phyloP scores from a whole-genome alignment of 495 filamentous ascomycete species.

The Hypomontagnella submonticulosa region DNA sequence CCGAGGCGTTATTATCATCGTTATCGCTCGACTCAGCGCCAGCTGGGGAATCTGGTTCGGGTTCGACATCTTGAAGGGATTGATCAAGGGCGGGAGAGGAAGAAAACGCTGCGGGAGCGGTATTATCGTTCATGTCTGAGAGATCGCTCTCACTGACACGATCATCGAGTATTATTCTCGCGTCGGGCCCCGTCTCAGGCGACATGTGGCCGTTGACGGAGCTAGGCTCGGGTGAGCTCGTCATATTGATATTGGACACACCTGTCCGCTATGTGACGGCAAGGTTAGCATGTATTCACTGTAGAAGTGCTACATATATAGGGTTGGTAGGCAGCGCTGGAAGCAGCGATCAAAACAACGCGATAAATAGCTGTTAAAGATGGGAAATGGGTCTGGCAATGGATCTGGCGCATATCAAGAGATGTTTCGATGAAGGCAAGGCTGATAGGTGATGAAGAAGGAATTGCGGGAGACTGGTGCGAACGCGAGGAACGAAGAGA shows the following conservation, averaged over 20 bases:
- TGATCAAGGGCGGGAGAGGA: constrained; percentile 62
- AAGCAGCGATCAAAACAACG: constrained; percentile 52
- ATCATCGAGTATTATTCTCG: constrained; percentile 45
- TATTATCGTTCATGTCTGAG: constrained; percentile 57
- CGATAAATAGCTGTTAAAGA: constrained; percentile 39
- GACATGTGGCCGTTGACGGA: constrained; percentile 56
- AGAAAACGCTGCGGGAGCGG: constrained; percentile 35
- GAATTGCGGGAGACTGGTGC: constrained; percentile 51
- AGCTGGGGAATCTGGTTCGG: constrained; percentile 65
- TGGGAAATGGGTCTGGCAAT: constrained; percentile 48
- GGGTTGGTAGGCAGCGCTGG: constrained; percentile 45
- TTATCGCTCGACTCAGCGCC: constrained; percentile 66
- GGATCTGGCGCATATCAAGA: constrained; percentile 57
- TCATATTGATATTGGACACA: constrained; percentile 58
- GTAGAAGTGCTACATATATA: constrained; percentile 30
- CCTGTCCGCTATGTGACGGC: constrained; percentile 59
- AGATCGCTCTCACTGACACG: constrained; percentile 59
- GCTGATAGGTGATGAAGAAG: constrained; percentile 54
- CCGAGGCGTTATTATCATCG: constrained; percentile 68
- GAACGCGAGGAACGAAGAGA: constrained; percentile 32
- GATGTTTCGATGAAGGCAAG: constrained; percentile 59
- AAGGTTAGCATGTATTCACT: constrained; percentile 55
- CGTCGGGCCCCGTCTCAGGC: constrained; percentile 42
- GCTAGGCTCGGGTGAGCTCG: constrained; percentile 59
- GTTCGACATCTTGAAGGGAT: constrained; percentile 70